Evolutionary conservation across 2,329 filamentous ascomycete genomes (phyloP), one percentile per base, ranked within the genome.

Genomic region (Fusarium zealandicum): DNA sequence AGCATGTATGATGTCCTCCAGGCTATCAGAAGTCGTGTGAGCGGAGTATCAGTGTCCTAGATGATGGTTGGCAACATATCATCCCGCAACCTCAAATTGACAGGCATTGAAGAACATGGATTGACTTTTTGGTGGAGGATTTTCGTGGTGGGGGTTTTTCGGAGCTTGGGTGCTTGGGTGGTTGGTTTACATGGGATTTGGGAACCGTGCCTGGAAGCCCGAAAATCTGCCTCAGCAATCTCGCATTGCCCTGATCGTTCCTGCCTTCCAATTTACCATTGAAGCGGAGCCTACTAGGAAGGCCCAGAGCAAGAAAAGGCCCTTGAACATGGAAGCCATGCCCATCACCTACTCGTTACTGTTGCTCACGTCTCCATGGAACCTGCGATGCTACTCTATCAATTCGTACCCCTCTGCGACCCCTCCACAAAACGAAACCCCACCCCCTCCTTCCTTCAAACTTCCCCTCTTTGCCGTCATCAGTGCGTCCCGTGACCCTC

Each of bases 381-480:
- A 20, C 20, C 20, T 20, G 20, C 6, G 20, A 20, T 20, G 20
- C 20, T 4, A 20, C 20, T 20, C 20, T 4, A 16, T 16, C n/a
- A 8, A 33, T 33, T 16, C 6, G 31, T 40, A 56, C 52, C 47
- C 54, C 45, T 41, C 56, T 40, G 35, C 27, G 13, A 7, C 45
- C 38, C 22, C 20, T 39, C 39, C 35, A 36, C 43, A 22, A 40
- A 40, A 55, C 31, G 36, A 46, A 20, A 51, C 57, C 56, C 57
- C 57, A 52, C 51, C 57, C 55, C 57, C 47, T 61, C 51, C 16
- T 31, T 55, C 52, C 39, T 42, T 18, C 20, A 22, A 22, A 22
- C 20, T 44, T 49, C 57, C 35, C 58, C 59, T 56, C 41, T 53
- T 60, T 60, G 59, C 59, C 41, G 59, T 54, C 59, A 60, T 62